Percentiles rank a stretch among this genome's conserved stretches.
These are phyloP conservation scores for Globisporangium recalcitrans DNA, from an alignment of 352 stramenopile genomes.

Conservation along the genomic window DNA sequence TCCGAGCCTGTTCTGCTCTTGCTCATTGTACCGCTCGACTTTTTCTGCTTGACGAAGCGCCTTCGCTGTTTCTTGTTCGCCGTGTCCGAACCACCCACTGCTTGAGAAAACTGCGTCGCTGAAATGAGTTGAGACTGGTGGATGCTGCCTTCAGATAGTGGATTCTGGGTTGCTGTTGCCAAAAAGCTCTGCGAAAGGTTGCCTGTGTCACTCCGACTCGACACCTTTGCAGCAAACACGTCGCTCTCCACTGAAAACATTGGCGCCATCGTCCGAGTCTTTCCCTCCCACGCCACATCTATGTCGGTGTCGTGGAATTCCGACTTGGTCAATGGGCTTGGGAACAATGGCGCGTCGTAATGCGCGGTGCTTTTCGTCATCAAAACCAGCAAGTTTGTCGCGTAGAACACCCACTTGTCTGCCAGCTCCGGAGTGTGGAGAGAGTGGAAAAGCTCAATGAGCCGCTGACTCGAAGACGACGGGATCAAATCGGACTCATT, in stretches of 20 bases:
- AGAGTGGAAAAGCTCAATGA: constrained; percentile 50
- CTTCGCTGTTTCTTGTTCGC: not conserved
- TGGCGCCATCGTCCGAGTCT: constrained; percentile 62
- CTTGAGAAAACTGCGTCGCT: constrained; percentile 12
- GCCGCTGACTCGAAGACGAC: constrained; percentile 29
- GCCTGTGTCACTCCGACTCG: not conserved
- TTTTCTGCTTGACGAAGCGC: constrained; percentile 29
- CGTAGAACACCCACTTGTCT: constrained; percentile 66
- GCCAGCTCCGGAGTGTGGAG: constrained; percentile 40
- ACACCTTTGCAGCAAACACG: constrained; percentile 26
- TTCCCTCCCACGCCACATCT: constrained; percentile 64
- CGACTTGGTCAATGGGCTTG: constrained; percentile 34
- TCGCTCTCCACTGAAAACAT: constrained; percentile 75
- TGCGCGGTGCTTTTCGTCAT: constrained; percentile 23
- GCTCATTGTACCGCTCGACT: not conserved
- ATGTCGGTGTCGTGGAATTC: constrained; percentile 52
- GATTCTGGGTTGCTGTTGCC: constrained; percentile 16
- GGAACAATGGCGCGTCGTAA: constrained; percentile 43
- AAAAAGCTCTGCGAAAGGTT: constrained; percentile 10
- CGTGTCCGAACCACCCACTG: not conserved
- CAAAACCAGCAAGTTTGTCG: constrained; percentile 50
- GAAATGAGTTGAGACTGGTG: constrained; percentile 49
- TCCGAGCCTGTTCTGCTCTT: constrained; percentile 11
- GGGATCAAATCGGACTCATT: constrained; percentile 24
- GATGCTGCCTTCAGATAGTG: constrained; percentile 9